Conservation (phyloP, 352 stramenopile species). For the Phytophthora pini region DNA sequence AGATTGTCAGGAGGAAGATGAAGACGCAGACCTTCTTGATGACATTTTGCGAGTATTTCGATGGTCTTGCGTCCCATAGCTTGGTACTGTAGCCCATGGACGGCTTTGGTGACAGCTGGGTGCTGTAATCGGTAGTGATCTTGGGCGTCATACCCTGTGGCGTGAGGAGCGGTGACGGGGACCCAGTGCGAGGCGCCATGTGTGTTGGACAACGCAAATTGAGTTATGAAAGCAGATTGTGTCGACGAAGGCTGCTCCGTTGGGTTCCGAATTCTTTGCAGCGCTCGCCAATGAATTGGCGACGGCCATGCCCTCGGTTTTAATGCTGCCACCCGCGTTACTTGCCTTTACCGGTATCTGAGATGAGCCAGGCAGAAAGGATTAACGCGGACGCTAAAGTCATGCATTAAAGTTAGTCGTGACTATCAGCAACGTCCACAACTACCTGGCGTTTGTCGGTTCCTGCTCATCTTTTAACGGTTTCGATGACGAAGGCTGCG, state of each 20-base stretch:
- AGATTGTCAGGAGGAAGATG: slow-evolving; percentile 55
- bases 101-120: slow-evolving; percentile 19
- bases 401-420: slow-evolving; percentile 1
- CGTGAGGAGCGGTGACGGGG: slow-evolving; percentile 24
- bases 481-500: slow-evolving; percentile 4
- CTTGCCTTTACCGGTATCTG: background rate
- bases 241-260: background rate
- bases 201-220: slow-evolving; percentile 16
- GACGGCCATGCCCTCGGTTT: background rate
- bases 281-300: background rate
- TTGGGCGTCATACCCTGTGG: slow-evolving; percentile 17
- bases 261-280: slow-evolving; percentile 12
- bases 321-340: background rate
- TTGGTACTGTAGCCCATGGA: slow-evolving; percentile 26
- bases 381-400: background rate
- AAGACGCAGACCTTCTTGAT: slow-evolving; percentile 66
- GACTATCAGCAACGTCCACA: background rate
- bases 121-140: slow-evolving; percentile 28
- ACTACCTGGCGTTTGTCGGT: no score
- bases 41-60: slow-evolving; percentile 63
- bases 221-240: slow-evolving; percentile 7
- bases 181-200: slow-evolving; percentile 19
- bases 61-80: slow-evolving; percentile 53
- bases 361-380: slow-evolving; percentile 8
- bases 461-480: slow-evolving; percentile 1